Conservation (phyloP, 169 alveolate species). For the Ichthyophthirius multifiliis region DNA sequence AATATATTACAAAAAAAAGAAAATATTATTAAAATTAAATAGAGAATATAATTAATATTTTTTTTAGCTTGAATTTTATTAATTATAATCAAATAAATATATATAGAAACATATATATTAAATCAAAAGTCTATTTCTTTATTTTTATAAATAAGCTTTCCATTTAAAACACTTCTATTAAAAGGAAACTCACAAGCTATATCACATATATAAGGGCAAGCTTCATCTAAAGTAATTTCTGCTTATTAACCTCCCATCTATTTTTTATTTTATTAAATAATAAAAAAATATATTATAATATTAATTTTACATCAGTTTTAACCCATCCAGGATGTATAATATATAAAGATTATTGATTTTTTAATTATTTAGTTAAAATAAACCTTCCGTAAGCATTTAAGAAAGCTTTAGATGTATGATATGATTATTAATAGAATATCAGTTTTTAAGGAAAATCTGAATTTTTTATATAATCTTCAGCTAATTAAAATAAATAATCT, state of each 20-base stretch:
- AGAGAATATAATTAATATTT: too few species aligned
- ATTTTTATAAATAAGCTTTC: neutral
- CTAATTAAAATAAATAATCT: constrained; percentile 6
- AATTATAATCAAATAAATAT: too few species aligned
- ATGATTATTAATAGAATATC: neutral
- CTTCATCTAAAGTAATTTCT: neutral
- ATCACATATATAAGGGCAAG: neutral
- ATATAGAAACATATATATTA: too few species aligned
- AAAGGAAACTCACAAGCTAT: neutral
- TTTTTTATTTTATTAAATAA: neutral
- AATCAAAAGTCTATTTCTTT: neutral
- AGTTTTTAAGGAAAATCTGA: neutral
- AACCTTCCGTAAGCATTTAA: constrained; percentile 29
- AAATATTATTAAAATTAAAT: too few species aligned
- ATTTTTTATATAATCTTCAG: constrained; percentile 16
- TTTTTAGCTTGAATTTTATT: too few species aligned
- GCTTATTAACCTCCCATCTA: constrained; percentile 8
- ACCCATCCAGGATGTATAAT: constrained; percentile 39
- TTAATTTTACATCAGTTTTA: neutral
- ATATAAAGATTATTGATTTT: constrained; percentile 11
- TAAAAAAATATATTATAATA: neutral
- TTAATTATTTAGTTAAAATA: neutral
- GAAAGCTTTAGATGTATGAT: constrained; percentile 24
- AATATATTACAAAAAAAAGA: too few species aligned
- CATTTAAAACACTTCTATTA: neutral